Conservation (phyloP, 2,329 filamentous ascomycete genomes). For the Phialemonium atrogriseum region DNA sequence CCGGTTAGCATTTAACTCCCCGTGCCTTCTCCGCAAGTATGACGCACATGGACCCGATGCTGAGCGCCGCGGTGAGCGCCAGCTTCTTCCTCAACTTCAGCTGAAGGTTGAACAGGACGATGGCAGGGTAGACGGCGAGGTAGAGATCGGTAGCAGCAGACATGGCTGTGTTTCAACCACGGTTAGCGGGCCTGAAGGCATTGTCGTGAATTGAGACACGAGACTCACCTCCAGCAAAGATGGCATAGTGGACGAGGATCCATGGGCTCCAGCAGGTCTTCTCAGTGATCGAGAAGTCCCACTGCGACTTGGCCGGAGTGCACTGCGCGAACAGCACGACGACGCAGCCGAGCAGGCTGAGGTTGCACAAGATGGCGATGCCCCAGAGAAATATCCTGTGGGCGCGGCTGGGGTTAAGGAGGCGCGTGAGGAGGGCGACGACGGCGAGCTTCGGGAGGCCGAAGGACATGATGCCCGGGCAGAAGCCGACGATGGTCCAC, state of each 20-base stretch:
- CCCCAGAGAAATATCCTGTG: constrained; percentile 28
- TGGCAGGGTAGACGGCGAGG: constrained; percentile 30
- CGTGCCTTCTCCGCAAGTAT: too few relatives aligned
- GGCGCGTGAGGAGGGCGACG: constrained; percentile 25
- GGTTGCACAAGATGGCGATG: constrained; percentile 20
- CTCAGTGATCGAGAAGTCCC: constrained; percentile 24
- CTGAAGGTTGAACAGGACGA: constrained; percentile 26
- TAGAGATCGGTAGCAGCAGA: constrained; percentile 31
- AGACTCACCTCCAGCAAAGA: constrained; percentile 29
- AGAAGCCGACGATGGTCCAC: constrained; percentile 27
- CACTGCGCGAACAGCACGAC: constrained; percentile 34
- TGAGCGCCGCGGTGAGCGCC: constrained; percentile 26
- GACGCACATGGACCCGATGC: constrained; percentile 28
- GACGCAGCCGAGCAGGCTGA: constrained; percentile 24
- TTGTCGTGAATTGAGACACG: fast-evolving
- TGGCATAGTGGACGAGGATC: constrained; percentile 29
- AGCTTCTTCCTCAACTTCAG: constrained; percentile 31
- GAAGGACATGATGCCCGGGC: constrained; percentile 29
- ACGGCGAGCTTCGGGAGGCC: constrained; percentile 32
- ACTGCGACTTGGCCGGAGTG: constrained; percentile 26
- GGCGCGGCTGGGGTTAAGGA: constrained; percentile 25
- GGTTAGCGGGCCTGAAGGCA: neutral
- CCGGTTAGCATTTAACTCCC: neutral
- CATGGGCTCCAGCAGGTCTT: constrained; percentile 25
- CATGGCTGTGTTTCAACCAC: constrained; percentile 13